Evolutionary conservation across 768 basidiomycete species (phyloP).

Genomic region (Trametes coccinea): DNA sequence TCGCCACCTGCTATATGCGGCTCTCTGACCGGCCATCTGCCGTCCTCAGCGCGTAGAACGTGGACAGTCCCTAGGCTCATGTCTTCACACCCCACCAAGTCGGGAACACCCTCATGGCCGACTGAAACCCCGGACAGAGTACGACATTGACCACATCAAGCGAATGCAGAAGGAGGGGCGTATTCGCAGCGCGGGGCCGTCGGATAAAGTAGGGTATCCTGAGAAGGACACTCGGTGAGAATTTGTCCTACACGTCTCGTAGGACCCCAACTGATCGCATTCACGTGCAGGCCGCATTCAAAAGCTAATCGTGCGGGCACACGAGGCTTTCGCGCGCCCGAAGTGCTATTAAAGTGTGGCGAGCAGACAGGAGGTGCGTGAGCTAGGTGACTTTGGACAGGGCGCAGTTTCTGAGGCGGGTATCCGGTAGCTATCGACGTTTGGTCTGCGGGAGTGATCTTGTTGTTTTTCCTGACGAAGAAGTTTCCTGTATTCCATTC

Average conservation of each 20-base stretch:
- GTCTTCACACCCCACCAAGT: slow-evolving; percentile 76
- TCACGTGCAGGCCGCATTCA: slow-evolving; percentile 58
- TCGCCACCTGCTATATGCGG: too few relatives aligned
- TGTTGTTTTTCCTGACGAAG: slow-evolving; percentile 87
- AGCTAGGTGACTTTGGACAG: not conserved
- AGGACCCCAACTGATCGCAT: slow-evolving; percentile 5
- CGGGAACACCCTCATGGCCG: slow-evolving; percentile 69
- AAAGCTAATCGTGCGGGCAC: slow-evolving; percentile 98
- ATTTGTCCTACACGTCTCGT: too few relatives aligned
- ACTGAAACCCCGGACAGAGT: slow-evolving; percentile 43
- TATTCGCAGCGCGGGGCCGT: slow-evolving; percentile 47
- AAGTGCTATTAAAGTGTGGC: slow-evolving; percentile 91
- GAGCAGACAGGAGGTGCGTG: slow-evolving; percentile 86
- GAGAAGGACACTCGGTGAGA: slow-evolving; percentile 71
- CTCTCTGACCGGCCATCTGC: not conserved
- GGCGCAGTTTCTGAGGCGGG: not conserved
- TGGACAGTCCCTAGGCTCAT: slow-evolving; percentile 50
- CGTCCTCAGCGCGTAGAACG: slow-evolving; percentile 55
- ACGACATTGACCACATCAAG: slow-evolving; percentile 52
- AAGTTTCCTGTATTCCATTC: slow-evolving; percentile 96
- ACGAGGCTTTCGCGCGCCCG: slow-evolving; percentile 94
- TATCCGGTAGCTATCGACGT: slow-evolving; percentile 79
- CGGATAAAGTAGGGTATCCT: slow-evolving; percentile 77
- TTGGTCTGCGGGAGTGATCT: slow-evolving; percentile 92
- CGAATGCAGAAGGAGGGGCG: slow-evolving; percentile 62